Conservation (phyloP, 1,284 basidiomycete species). For the Ustilago loliicola region DNA sequence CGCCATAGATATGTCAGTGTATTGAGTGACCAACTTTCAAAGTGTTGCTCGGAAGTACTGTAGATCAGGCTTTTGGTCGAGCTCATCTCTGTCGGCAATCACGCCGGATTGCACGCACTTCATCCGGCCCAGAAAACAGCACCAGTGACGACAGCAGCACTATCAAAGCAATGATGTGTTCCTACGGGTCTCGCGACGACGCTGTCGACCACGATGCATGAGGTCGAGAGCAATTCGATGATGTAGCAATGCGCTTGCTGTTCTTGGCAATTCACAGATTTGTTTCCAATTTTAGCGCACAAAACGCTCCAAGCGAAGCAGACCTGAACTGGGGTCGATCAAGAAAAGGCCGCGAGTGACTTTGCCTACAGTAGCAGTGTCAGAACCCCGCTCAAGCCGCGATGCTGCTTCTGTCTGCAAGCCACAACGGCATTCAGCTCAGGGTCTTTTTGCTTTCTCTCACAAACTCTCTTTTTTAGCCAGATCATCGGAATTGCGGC, state of each 20-base stretch:
- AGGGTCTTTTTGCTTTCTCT: neutral
- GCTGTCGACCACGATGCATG: neutral
- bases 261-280: slow-evolving; percentile 5
- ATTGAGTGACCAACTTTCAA: too few relatives aligned
- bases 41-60: too few relatives aligned
- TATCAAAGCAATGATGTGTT: too few relatives aligned
- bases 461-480: neutral
- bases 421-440: neutral
- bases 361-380: neutral
- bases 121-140: too few relatives aligned
- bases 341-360: too few relatives aligned
- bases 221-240: slow-evolving; percentile 10
- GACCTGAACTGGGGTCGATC: neutral
- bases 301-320: neutral
- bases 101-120: neutral
- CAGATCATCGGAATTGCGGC: slow-evolving; percentile 29
- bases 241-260: slow-evolving; percentile 3
- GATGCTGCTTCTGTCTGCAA: neutral
- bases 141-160: too few relatives aligned
- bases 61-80: too few relatives aligned
- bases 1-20: too few relatives aligned
- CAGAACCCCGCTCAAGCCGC: neutral
- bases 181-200: too few relatives aligned
- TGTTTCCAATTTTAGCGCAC: slow-evolving; percentile 1
- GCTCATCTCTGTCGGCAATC: neutral